A percentile compares a stretch with the other conserved stretches of the same genome.
Evolutionary conservation across 2,329 filamentous ascomycete species (phyloP).

Genomic region (Pyricularia sp.): DNA sequence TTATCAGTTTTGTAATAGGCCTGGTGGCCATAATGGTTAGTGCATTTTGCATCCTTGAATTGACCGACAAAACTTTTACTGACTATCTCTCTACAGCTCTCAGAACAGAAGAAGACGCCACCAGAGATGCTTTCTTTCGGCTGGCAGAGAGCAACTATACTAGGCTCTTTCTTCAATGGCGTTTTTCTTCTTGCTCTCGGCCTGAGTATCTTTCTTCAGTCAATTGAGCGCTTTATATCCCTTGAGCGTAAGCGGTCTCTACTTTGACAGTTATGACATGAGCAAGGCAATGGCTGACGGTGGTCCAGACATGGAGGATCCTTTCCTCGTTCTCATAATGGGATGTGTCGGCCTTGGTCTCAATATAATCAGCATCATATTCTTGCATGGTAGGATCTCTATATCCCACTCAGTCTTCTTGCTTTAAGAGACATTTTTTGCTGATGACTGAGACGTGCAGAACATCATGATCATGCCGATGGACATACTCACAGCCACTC

Average conservation of each 20-base stretch:
- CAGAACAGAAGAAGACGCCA: slow-evolving; percentile 43
- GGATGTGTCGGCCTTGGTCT: slow-evolving; percentile 57
- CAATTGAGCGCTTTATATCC: slow-evolving; percentile 59
- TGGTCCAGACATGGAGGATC: slow-evolving; percentile 49
- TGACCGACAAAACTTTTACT: neutral
- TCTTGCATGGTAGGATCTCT: slow-evolving; percentile 48
- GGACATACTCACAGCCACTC: neutral
- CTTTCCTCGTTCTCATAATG: slow-evolving; percentile 58
- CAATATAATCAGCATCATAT: slow-evolving; percentile 56
- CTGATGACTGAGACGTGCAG: neutral
- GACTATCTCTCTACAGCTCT: slow-evolving; percentile 32
- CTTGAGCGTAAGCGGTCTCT: slow-evolving; percentile 34
- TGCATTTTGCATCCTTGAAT: neutral
- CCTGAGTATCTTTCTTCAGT: slow-evolving; percentile 63
- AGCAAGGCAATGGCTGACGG: slow-evolving; percentile 6
- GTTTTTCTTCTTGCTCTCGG: slow-evolving; percentile 64
- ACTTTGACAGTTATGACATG: neutral
- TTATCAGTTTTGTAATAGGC: slow-evolving; percentile 60
- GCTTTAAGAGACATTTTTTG: neutral
- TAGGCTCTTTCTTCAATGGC: slow-evolving; percentile 76
- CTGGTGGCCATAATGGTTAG: slow-evolving; percentile 53
- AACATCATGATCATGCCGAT: neutral
- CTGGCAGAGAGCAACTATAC: slow-evolving; percentile 65
- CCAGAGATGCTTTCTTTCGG: slow-evolving; percentile 56
- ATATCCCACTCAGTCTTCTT: neutral